Conservation (phyloP, 345 rosid species). For the Stellera chamaejasme region DNA sequence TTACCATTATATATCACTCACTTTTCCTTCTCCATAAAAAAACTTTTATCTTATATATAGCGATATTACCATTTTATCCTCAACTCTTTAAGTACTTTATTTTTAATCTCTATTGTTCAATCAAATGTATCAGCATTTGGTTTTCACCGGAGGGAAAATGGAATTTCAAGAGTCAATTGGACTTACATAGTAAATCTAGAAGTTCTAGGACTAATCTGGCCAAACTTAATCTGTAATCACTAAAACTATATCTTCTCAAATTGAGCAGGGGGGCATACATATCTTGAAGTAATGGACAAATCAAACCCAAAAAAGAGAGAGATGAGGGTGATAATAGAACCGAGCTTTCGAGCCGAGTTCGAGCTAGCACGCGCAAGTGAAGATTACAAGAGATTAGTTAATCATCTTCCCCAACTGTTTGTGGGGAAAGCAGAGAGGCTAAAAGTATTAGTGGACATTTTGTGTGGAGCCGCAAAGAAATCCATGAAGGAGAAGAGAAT, state of each 20-base stretch:
- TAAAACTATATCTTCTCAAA: too few species aligned
- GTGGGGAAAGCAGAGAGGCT: constrained; percentile 76
- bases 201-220: too few species aligned
- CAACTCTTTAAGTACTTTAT: too few species aligned
- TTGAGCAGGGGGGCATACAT: constrained; percentile 54
- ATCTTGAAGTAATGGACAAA: constrained; percentile 52
- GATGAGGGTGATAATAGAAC: constrained; percentile 56
- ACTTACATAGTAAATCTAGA: too few species aligned
- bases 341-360: constrained; percentile 65
- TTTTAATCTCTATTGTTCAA: too few species aligned
- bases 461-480: constrained; percentile 60
- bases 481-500: constrained; percentile 81
- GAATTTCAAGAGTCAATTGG: too few species aligned
- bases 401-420: constrained; percentile 51
- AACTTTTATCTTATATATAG: background rate
- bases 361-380: constrained; percentile 71
- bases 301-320: constrained; percentile 39
- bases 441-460: constrained; percentile 48
- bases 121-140: too few species aligned
- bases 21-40: too few species aligned
- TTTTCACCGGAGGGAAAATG: too few species aligned
- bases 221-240: background rate
- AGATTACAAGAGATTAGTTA: constrained; percentile 45
- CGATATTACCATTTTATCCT: too few species aligned
- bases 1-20: too few species aligned